Base-by-base conservation (phyloP, 1,284 basidiomycete genomes). In the Cutaneotrichosporon arboriforme region DNA sequence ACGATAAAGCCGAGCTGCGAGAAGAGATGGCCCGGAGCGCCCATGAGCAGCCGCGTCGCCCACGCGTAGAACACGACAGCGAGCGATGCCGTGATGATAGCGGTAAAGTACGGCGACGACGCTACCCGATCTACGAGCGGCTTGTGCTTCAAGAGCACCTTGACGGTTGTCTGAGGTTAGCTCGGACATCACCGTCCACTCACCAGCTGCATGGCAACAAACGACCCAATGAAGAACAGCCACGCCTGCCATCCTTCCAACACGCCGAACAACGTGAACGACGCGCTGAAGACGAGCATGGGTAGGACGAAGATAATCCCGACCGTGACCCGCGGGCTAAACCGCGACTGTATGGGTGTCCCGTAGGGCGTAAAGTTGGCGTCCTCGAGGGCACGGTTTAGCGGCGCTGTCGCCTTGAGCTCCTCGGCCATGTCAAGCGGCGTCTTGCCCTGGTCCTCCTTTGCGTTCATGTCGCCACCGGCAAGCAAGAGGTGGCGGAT, bases 351-450 rank as follows among this genome's bases (percentile, higher is more conserved):
- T 63, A 66, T 39, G 60, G 59, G 46, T 72, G 66, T 52, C 0
- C 75, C 75, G 10, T 48, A 49, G n/a, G 41, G 40, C 18, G 52
- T 52, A 20, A 43, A 52, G 50, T 50, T 55, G 31, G 88, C 87
- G 62, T 96, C 91, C 61, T 90, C 85, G 58, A 97, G 73, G 0
- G 90, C 94, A 14, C 86, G 83, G 64, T 85, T 85, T 83, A 88
- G 97, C 1, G 93, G 88, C 4, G 85, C 86, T 26, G 90, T 73
- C 58, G 87, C 88, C 77, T 93, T 94, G 51, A 98, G 78, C 76
- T 97, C 92, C 10, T 85, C 80, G 0, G 96, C 92, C 89, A 99
- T 93, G 65, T 97, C 96, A 47, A 86, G 79, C 13, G 94, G 84
- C 0, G 92, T 94, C 72, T 96, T 85, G 3, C 89, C 88, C 47